These are phyloP conservation scores for Coemansia sp. DNA, from an alignment of 192 early-diverging fungal genomes.

Conservation along the genomic window DNA sequence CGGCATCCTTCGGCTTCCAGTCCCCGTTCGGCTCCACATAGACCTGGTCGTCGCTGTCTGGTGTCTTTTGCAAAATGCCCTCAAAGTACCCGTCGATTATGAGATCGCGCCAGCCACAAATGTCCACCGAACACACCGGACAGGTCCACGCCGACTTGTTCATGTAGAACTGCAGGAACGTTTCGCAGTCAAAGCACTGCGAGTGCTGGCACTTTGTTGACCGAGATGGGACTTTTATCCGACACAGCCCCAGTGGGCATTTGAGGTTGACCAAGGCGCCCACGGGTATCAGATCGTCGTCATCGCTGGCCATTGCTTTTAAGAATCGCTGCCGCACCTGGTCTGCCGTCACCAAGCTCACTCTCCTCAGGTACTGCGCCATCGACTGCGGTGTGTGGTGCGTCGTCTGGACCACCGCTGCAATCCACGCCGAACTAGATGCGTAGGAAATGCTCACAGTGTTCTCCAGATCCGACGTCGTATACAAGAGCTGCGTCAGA, in stretches of 20 bases:
- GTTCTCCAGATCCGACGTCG: constrained; percentile 10
- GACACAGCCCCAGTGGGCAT: constrained; percentile 64
- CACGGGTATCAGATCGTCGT: constrained; percentile 60
- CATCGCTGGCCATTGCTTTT: constrained; percentile 43
- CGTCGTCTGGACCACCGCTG: constrained; percentile 13
- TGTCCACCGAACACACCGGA: constrained; percentile 63
- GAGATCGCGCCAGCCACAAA: constrained; percentile 51
- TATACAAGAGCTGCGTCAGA: constrained; percentile 8
- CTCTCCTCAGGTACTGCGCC: constrained; percentile 11
- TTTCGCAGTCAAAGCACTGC: constrained; percentile 79
- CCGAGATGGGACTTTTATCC: constrained; percentile 60
- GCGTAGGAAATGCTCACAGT: constrained; percentile 17
- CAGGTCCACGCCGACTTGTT: constrained; percentile 65
- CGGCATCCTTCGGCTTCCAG: constrained; percentile 34
- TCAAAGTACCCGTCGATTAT: constrained; percentile 64
- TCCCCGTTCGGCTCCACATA: constrained; percentile 30
- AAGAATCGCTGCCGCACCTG: constrained; percentile 36
- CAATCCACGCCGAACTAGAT: constrained; percentile 3
- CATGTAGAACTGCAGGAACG: constrained; percentile 67
- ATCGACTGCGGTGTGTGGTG: constrained; percentile 22
- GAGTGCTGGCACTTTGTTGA: constrained; percentile 62
- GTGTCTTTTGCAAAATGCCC: constrained; percentile 26
- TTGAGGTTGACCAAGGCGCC: constrained; percentile 64
- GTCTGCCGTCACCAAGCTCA: constrained; percentile 6
- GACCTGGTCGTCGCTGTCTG: constrained; percentile 29